phyloP scores from a whole-genome alignment of 345 rosid genomes.

The Hevea brasiliensis region DNA sequence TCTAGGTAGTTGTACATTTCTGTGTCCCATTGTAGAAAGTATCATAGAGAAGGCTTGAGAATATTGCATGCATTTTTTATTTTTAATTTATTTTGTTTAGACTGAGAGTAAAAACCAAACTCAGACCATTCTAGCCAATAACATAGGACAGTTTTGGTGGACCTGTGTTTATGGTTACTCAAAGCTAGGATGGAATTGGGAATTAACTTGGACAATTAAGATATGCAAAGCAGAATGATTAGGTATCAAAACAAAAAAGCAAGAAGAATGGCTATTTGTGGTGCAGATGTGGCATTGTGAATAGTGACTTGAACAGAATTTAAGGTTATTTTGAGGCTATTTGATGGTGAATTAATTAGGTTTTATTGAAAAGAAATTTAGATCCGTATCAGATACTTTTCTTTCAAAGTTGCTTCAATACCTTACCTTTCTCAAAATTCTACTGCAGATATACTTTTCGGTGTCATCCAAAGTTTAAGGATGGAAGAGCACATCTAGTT shows the following conservation, averaged over 20 bases:
- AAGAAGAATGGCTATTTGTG: neutral
- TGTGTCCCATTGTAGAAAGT: neutral
- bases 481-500: constrained; percentile 53
- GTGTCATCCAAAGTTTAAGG: constrained; percentile 68
- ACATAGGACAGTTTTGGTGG: neutral
- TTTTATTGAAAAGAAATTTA: no score
- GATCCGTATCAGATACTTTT: neutral
- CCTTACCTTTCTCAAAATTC: constrained; percentile 1
- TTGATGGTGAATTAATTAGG: neutral
- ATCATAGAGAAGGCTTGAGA: neutral
- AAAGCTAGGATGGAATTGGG: neutral
- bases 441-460: constrained; percentile 66
- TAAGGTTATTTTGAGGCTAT: neutral
- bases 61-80: neutral
- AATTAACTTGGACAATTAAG: neutral
- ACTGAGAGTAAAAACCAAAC: neutral
- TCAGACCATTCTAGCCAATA: no score
- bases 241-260: neutral
- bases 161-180: neutral
- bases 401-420: neutral
- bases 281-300: neutral
- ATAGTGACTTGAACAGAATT: neutral
- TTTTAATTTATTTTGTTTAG: neutral
- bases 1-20: neutral
- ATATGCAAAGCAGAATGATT: neutral